phyloP scores from a whole-genome alignment of 2,329 filamentous ascomycete genomes.

The Venturia effusa region DNA sequence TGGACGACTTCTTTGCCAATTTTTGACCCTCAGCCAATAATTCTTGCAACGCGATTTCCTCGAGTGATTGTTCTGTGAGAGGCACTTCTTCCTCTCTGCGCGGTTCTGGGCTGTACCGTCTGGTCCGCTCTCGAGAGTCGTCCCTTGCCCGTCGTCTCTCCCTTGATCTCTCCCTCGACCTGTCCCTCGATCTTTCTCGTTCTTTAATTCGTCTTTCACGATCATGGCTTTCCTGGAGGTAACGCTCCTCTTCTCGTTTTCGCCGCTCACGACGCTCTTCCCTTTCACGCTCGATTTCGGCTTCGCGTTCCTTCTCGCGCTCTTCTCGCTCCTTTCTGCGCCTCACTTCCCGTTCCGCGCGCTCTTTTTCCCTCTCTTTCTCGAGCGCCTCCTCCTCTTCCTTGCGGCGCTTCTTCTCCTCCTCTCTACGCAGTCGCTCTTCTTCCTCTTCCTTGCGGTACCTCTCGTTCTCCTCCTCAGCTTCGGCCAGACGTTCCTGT shows the following conservation, averaged over 20 bases:
- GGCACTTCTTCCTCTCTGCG: conserved; percentile 2
- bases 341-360: conserved; percentile 20
- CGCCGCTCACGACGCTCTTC: conserved; percentile 32
- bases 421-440: conserved; percentile 37
- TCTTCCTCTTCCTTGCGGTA: conserved; percentile 44
- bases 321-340: conserved; percentile 28
- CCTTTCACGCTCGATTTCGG: conserved; percentile 36
- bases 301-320: conserved; percentile 33
- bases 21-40: conserved; percentile 45
- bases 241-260: conserved; percentile 38
- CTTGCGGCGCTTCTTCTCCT: conserved; percentile 41
- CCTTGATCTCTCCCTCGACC: conserved; percentile 20
- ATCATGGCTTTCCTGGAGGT: conserved; percentile 26
- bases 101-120: conserved; percentile 7
- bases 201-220: conserved; percentile 20
- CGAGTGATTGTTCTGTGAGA: conserved; percentile 38
- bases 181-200: conserved; percentile 24
- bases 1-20: conserved; percentile 35
- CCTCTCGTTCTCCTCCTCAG: conserved; percentile 48
- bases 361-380: conserved; percentile 32
- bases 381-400: conserved; percentile 43
- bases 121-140: conserved; percentile 1
- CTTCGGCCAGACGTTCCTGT: conserved; percentile 49
- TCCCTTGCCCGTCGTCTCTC: conserved; percentile 15
- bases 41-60: conserved; percentile 43